Base-by-base conservation (phyloP, 371 early-diverging fungal species). In the Sporodiniella umbellata region DNA sequence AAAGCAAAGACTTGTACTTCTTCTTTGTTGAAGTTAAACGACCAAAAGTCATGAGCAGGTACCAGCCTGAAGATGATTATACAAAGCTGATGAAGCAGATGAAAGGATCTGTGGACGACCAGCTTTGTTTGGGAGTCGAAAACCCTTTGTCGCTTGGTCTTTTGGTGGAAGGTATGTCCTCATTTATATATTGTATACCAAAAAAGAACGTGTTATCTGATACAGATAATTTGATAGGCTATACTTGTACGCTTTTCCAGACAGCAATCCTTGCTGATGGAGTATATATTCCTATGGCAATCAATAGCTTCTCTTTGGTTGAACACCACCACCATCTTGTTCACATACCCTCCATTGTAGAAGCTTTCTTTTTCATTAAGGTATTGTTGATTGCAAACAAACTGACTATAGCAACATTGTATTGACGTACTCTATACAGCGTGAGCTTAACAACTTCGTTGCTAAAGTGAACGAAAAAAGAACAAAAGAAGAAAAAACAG, bases 371-470 rank as follows among this genome's bases (percentile, higher is more conserved):
- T 45, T 53, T 39, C 42, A 46, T 53, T 17, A 53, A 58, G 49
- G 53, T 53, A 58, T 40, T 56, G 31, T 40, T 56, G 31, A 43
- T 56, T 57, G 46, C 39, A 50, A 56, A 45, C 37, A 50, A 46
- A 51, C 43, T 46, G 21, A 42, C 30, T 22, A 30, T 35, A 56
- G 47, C 57, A 51, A 42, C 30, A 56, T 38, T 33, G 38, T 37
- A 56, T 33, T 56, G 30, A 56, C 42, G 22, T 51, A 51, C 51
- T 51, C 51, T 46, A 47, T 51, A 46, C 23, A 56, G 57, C 30
- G 33, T 42, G 57, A 56, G 47, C 47, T 51, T 51, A 46, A 39
- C 28, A 56, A 50, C 4, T 56, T 56, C 42, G 35, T 56, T 18
- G 57, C 23, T 21, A 37, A 51, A 33, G 50, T 50, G 26, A 44